These are phyloP conservation scores for Cryptomeria japonica DNA, from an alignment of 75 land plant genomes.

Conservation along the genomic window DNA sequence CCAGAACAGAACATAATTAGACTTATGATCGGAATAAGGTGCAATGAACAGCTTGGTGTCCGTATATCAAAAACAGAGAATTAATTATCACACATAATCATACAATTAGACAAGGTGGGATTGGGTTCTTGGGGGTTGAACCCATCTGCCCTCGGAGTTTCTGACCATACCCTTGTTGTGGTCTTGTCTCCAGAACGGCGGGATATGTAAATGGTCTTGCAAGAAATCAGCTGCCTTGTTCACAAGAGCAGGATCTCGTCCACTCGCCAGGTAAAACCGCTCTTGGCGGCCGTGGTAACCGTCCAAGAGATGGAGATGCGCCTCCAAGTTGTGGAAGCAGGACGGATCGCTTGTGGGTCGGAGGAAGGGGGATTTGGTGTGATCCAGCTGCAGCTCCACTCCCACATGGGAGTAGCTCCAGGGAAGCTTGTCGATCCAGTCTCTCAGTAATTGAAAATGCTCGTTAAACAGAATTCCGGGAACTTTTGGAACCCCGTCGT, in stretches of 20 bases:
- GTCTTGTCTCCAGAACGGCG: conserved; percentile 62
- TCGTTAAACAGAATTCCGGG: conserved; percentile 54
- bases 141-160: conserved; percentile 47
- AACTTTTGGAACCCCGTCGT: conserved; percentile 57
- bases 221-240: conserved; percentile 63
- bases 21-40: too few relatives aligned
- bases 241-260: conserved; percentile 58
- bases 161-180: conserved; percentile 62
- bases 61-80: background rate
- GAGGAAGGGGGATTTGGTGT: conserved; percentile 44
- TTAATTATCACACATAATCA: too few relatives aligned
- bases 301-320: conserved; percentile 64
- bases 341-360: conserved; percentile 22
- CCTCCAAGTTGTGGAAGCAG: conserved; percentile 70
- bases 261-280: conserved; percentile 23
- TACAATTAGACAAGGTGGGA: too few relatives aligned
- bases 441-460: conserved; percentile 20
- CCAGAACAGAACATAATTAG: too few relatives aligned
- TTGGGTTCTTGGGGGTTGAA: conserved; percentile 17
- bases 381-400: conserved; percentile 52
- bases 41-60: conserved; percentile 2
- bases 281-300: conserved; percentile 54
- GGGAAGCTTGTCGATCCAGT: conserved; percentile 17
- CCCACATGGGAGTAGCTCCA: conserved; percentile 66
- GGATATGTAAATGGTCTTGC: conserved; percentile 27